Percentiles rank a stretch among this genome's conserved stretches.
Evolutionary conservation across 805 yeast species (phyloP).

Genomic region (Huiozyma naganishii): DNA sequence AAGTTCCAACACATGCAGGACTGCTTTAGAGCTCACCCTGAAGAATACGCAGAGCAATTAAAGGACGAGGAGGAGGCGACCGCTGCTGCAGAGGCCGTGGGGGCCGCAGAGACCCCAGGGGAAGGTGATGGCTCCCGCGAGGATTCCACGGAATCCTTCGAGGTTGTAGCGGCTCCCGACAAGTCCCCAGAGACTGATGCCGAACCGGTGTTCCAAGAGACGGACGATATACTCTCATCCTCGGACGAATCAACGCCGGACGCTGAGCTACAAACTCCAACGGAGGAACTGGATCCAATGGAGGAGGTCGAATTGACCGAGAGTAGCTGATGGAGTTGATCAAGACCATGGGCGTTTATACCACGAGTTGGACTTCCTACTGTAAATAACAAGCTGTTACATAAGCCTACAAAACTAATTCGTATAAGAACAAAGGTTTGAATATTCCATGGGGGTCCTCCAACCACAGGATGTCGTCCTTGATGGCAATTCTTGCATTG

Average conservation of each 20-base stretch:
- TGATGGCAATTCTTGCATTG: slow-evolving; percentile 32
- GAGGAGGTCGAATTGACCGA: slow-evolving; percentile 9
- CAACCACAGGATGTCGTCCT: slow-evolving; percentile 57
- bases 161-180: background rate
- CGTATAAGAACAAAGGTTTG: background rate
- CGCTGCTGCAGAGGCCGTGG: background rate
- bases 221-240: background rate
- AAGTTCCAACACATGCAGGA: slow-evolving; percentile 87
- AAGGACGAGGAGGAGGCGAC: slow-evolving; percentile 13
- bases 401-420: background rate
- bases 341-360: too few relatives aligned
- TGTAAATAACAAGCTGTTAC: too few relatives aligned
- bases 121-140: background rate
- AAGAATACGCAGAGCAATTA: slow-evolving; percentile 77
- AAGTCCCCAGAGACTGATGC: background rate
- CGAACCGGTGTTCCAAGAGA: background rate
- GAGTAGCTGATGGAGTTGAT: slow-evolving; percentile 1
- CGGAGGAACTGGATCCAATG: slow-evolving; percentile 3
- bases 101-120: background rate
- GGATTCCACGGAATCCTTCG: background rate
- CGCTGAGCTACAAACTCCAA: background rate
- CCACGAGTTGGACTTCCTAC: too few relatives aligned
- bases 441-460: slow-evolving; percentile 12
- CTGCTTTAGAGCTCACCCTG: slow-evolving; percentile 91
- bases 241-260: background rate